phyloP scores from a whole-genome alignment of 176 grass and related monocot genomes.

The Bolboschoenus planiculmis region DNA sequence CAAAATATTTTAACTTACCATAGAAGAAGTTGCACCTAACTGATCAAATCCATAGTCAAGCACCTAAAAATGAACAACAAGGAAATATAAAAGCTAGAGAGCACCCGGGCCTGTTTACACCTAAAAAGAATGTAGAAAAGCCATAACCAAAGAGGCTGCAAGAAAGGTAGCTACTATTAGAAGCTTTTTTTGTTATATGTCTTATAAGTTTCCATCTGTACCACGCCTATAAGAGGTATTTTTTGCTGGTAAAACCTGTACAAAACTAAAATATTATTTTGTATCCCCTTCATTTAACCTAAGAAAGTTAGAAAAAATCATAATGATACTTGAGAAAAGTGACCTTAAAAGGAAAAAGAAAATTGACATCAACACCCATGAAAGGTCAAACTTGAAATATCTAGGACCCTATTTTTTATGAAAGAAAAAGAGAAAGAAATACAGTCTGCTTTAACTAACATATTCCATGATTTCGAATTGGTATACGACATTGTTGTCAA shows the following conservation, averaged over 20 bases:
- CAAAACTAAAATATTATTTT: neutral
- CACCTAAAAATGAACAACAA: slow-evolving; percentile 48
- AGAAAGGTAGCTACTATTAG: neutral
- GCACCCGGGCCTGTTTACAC: neutral
- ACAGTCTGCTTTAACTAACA: slow-evolving; percentile 39
- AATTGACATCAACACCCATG: slow-evolving; percentile 9
- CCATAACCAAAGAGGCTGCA: neutral
- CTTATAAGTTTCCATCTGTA: neutral
- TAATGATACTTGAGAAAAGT: slow-evolving; percentile 15
- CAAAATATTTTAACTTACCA: slow-evolving; percentile 39
- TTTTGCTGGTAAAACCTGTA: neutral
- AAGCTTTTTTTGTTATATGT: neutral
- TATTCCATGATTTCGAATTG: slow-evolving; percentile 99
- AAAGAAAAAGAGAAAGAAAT: neutral
- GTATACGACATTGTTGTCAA: slow-evolving; percentile 92
- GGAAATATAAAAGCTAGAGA: slow-evolving; percentile 15
- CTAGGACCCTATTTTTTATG: neutral
- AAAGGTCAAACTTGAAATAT: neutral
- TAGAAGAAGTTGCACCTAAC: slow-evolving; percentile 62
- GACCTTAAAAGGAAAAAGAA: slow-evolving; percentile 8
- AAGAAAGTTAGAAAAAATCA: neutral
- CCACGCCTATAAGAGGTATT: neutral
- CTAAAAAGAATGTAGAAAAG: neutral
- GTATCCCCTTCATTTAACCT: neutral
- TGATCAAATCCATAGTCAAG: slow-evolving; percentile 93